Conservation (phyloP, 345 rosid species). For the Rhizophora apiculata region DNA sequence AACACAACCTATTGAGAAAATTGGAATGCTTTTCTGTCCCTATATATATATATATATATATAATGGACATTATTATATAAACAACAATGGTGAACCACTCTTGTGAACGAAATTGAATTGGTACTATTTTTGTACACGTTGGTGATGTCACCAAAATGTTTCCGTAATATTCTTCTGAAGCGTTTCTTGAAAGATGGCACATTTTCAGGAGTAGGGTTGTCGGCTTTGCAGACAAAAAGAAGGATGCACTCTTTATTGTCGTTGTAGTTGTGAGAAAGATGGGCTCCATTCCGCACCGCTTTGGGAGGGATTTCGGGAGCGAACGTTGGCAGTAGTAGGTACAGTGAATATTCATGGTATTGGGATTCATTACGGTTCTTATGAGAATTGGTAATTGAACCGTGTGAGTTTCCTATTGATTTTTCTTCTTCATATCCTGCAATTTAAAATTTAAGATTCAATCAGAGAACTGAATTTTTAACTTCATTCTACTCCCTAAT, state of each 20-base stretch:
- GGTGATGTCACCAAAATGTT: slow-evolving; percentile 21
- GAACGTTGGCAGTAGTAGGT: neutral
- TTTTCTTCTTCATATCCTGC: too few relatives aligned
- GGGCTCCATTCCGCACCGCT: neutral
- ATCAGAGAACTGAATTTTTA: too few relatives aligned
- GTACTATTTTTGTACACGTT: slow-evolving; percentile 3
- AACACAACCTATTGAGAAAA: too few relatives aligned
- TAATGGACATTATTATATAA: neutral
- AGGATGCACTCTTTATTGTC: slow-evolving; percentile 17
- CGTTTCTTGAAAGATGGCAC: slow-evolving; percentile 6
- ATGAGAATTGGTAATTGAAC: too few relatives aligned
- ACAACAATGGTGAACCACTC: too few relatives aligned
- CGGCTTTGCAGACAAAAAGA: slow-evolving; percentile 7
- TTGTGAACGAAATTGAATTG: slow-evolving; percentile 3
- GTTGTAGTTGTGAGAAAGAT: neutral
- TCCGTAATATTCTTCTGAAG: slow-evolving; percentile 17
- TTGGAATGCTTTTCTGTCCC: too few relatives aligned
- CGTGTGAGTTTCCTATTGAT: too few relatives aligned
- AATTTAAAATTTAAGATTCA: too few relatives aligned
- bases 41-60: too few relatives aligned
- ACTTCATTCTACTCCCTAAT: too few relatives aligned
- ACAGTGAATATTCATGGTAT: neutral
- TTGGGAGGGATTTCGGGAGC: neutral
- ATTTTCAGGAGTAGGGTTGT: slow-evolving; percentile 5
- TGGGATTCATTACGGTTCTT: too few relatives aligned